Base-by-base conservation (phyloP, 805 yeast species). In the Clavispora phyllophila region DNA sequence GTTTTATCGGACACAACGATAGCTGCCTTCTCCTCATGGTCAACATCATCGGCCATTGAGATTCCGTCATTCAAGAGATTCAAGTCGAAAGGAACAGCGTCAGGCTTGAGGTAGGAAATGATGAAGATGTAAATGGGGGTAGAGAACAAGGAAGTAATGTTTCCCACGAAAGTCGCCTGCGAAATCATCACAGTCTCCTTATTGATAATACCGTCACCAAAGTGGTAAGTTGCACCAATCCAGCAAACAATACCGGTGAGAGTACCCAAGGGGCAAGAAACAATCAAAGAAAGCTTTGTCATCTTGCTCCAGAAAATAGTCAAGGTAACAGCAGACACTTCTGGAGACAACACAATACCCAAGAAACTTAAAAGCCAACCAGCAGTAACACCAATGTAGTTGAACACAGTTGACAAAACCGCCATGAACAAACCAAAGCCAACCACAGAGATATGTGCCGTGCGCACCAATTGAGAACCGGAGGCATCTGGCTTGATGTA, bases 341-440 rank as follows among this genome's bases (percentile, higher is more conserved):
- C 71, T 3, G 74, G 72, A 9, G 61, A 55, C 35, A 70, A 47
- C 18, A 66, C 55, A 40, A 72, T 67, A 41, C 75, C 76, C 12
- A 57, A 52, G 47, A 69, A 65, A 32, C 62, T 55, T 19, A 68
- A 54, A 23, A 71, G 45, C 73, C 74, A 71, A 6, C 70, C 64
- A 18, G 63, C 63, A 32, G 72, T 62, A 23, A 70, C 66, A 33
- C 75, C 73, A 32, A 65, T 55, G 45, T 69, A 66, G 48, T 68
- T 66, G 55, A 72, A 69, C 13, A 62, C 58, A 24, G 63, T 63
- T 1, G 76, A 29, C 37, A 44, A 24, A 22, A 45, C 39, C 17
- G 65, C 73, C 61, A 65, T 62, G 24, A 65, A 49, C 5, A 78
- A 44, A 10, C 81, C 76, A 52, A 78, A 80, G 0, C 53, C 54